Base-by-base conservation (phyloP, 73 alveolate genomes). In the Paramecium primaurelia region DNA sequence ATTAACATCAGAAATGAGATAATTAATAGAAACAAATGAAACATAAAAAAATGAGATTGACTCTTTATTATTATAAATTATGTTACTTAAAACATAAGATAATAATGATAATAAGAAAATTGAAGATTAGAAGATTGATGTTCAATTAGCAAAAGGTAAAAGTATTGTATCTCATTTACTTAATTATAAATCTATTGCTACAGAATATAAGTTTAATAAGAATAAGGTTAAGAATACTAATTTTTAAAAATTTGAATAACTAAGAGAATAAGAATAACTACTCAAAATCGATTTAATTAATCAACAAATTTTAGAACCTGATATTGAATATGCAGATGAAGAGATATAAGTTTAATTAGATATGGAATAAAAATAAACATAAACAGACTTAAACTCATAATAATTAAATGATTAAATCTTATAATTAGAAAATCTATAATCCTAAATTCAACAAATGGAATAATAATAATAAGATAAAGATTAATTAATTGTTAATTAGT, bases 141-240 rank as follows among this genome's bases (percentile, higher is more conserved):
- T 80, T 30, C 16, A 80, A 10, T 47, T 80, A 20, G 47, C 47
- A 0, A 38, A 34, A 80, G 91, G 91, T 14, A 22, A 80, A 8
- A 38, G 75, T 20, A 80, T 80, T 22, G 91, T 80, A 10, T 80
- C 91, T 8, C 91, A 80, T 49, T 80, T 80, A 25, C 25, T 80
- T 18, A 80, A 80, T 80, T 80, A 14, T 80, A 22, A 40, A 22
- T 45, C 20, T 18, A 49, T 18, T 47, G n/a, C 28, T 2, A 26
- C 47, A 1, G 77, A 80, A 49, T 32, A 80, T 73, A 28, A 80
- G 45, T 45, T 45, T 14, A 32, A 25, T 40, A 80, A 80, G 18
- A 75, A 75, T 10, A 42, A 42, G 26, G 47, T 30, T 40, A 42
- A 80, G 51, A 80, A 26, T 25, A 28, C 47, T 4, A 45, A 28